These are phyloP conservation scores for Chalciporus sp. DNA, from an alignment of 1,284 basidiomycete species.

Conservation along the genomic window DNA sequence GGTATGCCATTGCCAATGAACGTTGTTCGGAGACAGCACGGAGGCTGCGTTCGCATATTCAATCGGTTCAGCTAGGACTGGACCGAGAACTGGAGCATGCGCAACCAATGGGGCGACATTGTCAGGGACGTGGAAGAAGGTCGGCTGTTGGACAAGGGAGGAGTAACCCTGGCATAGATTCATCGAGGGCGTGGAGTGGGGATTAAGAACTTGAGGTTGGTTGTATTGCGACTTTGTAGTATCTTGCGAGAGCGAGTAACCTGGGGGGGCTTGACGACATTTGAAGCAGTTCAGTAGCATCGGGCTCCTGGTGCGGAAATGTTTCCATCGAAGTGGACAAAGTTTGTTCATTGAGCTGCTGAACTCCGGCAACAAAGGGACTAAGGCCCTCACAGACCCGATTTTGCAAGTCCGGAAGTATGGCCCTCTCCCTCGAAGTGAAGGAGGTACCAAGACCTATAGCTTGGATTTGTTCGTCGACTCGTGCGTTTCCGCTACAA, in stretches of 20 bases:
- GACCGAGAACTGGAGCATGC: not conserved
- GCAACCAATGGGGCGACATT: not conserved
- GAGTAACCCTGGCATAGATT: not conserved
- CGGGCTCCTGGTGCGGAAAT: not conserved
- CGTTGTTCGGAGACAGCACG: not conserved
- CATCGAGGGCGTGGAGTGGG: not conserved
- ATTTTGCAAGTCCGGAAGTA: too few species aligned
- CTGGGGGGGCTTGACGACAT: not conserved
- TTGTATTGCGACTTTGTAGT: not conserved
- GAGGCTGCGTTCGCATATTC: not conserved
- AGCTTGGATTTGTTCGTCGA: too few species aligned
- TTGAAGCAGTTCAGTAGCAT: not conserved
- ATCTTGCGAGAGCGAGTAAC: not conserved
- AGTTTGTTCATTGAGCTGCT: too few species aligned
- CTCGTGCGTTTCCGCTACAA: too few species aligned
- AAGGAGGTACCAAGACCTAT: not conserved
- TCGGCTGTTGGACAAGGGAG: not conserved
- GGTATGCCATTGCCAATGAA: not conserved
- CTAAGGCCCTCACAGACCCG: too few species aligned
- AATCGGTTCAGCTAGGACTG: not conserved
- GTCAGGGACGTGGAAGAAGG: not conserved
- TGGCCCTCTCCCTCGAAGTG: not conserved
- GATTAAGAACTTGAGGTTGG: not conserved
- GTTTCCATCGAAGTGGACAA: too few species aligned
- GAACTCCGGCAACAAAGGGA: too few species aligned